Percentiles rank a stretch among this genome's conserved stretches.
phyloP scores from a whole-genome alignment of 2,329 filamentous ascomycete species.

The Harringtonia lauricola region DNA sequence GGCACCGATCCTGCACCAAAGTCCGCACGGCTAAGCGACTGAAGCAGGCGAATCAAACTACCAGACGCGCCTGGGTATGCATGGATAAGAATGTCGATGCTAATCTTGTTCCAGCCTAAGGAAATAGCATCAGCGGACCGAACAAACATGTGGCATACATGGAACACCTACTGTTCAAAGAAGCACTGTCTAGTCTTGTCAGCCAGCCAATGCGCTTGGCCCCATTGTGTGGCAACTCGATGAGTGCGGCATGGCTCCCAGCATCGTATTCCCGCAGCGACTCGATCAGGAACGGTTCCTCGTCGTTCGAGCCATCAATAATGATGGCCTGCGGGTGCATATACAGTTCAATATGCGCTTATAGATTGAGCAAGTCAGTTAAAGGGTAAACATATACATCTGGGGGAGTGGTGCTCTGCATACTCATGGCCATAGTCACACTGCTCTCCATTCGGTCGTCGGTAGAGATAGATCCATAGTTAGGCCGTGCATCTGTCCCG shows the following conservation, averaged over 20 bases:
- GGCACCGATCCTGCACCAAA: slow-evolving; percentile 60
- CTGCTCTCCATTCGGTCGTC: slow-evolving; percentile 57
- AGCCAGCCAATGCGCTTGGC: slow-evolving; percentile 64
- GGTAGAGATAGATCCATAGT: slow-evolving; percentile 59
- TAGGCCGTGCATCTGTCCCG: slow-evolving; percentile 65
- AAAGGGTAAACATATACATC: not conserved
- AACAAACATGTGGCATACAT: not conserved
- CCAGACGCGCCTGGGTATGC: slow-evolving; percentile 61
- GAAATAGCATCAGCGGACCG: slow-evolving; percentile 12
- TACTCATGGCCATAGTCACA: slow-evolving; percentile 53
- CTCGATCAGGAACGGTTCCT: slow-evolving; percentile 58
- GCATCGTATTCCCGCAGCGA: slow-evolving; percentile 46
- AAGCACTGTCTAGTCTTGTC: slow-evolving; percentile 60
- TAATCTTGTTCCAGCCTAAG: slow-evolving; percentile 64
- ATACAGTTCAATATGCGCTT: slow-evolving; percentile 57
- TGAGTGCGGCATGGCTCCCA: slow-evolving; percentile 46
- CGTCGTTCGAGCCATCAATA: slow-evolving; percentile 53
- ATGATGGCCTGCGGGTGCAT: slow-evolving; percentile 70
- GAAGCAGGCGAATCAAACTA: slow-evolving; percentile 63
- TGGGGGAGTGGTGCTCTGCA: no score
- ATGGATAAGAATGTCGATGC: slow-evolving; percentile 75
- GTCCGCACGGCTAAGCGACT: slow-evolving; percentile 65
- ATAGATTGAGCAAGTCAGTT: not conserved
- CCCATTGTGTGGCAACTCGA: slow-evolving; percentile 59
- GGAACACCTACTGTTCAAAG: slow-evolving; percentile 46